These are phyloP conservation scores for Botrytis fabae DNA, from an alignment of 2,329 filamentous ascomycete genomes.

Conservation along the genomic window DNA sequence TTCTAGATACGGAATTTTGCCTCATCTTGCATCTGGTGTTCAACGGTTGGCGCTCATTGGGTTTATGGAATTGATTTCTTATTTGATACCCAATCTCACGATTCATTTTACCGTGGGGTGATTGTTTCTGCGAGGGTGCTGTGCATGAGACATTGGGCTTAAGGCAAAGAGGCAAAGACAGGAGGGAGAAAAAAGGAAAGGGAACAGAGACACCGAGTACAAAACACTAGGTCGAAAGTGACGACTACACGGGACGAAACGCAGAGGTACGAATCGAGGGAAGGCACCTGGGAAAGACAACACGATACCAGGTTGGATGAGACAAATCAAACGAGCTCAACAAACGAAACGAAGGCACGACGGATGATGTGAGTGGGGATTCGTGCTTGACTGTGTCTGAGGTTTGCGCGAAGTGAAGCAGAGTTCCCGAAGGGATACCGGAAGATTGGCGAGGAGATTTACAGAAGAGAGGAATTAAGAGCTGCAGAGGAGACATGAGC, in stretches of 20 bases:
- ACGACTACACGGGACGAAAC: background rate
- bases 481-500: conserved; percentile 4
- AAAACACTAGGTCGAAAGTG: background rate
- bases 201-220: background rate
- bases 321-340: background rate
- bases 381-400: conserved; percentile 3
- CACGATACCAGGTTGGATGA: background rate
- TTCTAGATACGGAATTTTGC: conserved; percentile 5
- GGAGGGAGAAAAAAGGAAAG: background rate
- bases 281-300: background rate
- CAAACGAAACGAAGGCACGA: background rate
- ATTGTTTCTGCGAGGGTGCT: background rate
- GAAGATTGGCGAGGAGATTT: background rate
- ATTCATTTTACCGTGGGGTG: background rate
- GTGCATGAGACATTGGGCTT: background rate
- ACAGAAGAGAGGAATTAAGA: background rate
- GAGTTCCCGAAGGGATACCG: background rate
- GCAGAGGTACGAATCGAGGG: too few relatives aligned
- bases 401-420: conserved; percentile 12
- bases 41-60: conserved; percentile 1
- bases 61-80: background rate
- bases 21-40: conserved; percentile 17
- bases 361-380: conserved; percentile 2
- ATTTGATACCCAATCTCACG: background rate
- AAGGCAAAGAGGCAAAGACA: background rate